phyloP scores from a whole-genome alignment of 2,329 filamentous ascomycete species.

The Tolypocladium capitatum region DNA sequence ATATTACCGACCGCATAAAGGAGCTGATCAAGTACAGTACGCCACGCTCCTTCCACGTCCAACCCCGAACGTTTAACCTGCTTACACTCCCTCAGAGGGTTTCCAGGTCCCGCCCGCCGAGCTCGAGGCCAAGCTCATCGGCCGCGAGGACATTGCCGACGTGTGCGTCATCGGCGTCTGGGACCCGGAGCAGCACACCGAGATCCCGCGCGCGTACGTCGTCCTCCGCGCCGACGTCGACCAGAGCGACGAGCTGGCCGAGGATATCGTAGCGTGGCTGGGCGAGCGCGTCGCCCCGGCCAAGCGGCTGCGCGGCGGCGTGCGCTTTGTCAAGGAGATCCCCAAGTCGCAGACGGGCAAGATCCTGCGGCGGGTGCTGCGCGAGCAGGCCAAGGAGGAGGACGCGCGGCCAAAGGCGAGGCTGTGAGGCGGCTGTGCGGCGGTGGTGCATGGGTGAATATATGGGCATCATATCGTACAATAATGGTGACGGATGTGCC shows the following conservation, averaged over 20 bases:
- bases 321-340: slow-evolving; percentile 52
- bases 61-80: no score
- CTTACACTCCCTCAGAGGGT: slow-evolving; percentile 37
- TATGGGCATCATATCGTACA: neutral
- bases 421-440: slow-evolving; percentile 22
- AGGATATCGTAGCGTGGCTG: slow-evolving; percentile 24
- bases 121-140: slow-evolving; percentile 37
- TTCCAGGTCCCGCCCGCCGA: slow-evolving; percentile 60
- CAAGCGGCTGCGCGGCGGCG: slow-evolving; percentile 59
- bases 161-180: slow-evolving; percentile 51
- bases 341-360: slow-evolving; percentile 53
- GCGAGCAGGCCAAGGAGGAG: slow-evolving; percentile 25
- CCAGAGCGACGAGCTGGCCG: slow-evolving; percentile 17
- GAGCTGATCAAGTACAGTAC: slow-evolving; percentile 44
- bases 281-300: slow-evolving; percentile 48
- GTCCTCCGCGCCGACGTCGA: slow-evolving; percentile 22
- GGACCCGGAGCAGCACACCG: slow-evolving; percentile 47
- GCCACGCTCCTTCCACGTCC: slow-evolving; percentile 6
- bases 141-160: slow-evolving; percentile 34
- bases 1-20: slow-evolving; percentile 78
- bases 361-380: slow-evolving; percentile 35
- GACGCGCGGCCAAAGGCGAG: slow-evolving; percentile 21
- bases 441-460: neutral
- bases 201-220: slow-evolving; percentile 45
- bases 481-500: neutral